Evolutionary conservation across 495 filamentous ascomycete genomes (phyloP).

Genomic region (Penicillium silybi): DNA sequence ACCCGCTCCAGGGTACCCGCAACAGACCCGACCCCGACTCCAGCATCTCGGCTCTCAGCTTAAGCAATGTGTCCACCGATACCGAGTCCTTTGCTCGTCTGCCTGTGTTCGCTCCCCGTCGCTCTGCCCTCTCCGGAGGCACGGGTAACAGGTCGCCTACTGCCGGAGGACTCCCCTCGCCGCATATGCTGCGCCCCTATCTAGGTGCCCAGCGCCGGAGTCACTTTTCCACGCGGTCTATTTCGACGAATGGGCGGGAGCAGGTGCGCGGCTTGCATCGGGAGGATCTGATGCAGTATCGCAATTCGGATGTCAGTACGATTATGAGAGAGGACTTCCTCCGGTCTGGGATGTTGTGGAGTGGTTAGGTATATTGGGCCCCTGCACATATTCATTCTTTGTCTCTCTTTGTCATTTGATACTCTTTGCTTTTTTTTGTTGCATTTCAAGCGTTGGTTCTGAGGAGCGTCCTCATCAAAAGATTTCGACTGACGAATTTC

Average conservation of each 20-base stretch:
- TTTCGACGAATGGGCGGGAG: slow-evolving; percentile 34
- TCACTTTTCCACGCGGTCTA: slow-evolving; percentile 21
- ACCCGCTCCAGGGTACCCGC: slow-evolving; percentile 17
- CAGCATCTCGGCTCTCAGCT: slow-evolving; percentile 26
- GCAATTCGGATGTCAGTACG: slow-evolving; percentile 40
- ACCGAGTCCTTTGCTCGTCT: slow-evolving; percentile 31
- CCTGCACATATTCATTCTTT: neutral
- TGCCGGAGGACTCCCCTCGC: slow-evolving; percentile 3
- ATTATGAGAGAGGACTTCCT: slow-evolving; percentile 41
- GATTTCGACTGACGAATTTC: too few relatives aligned
- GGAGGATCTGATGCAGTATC: slow-evolving; percentile 37
- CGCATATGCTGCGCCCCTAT: slow-evolving; percentile 7
- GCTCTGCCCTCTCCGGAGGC: slow-evolving; percentile 15
- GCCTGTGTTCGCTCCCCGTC: slow-evolving; percentile 38
- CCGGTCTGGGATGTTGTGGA: slow-evolving; percentile 22
- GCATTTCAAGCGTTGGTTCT: too few relatives aligned
- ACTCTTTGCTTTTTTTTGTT: neutral
- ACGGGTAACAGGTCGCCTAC: slow-evolving; percentile 15
- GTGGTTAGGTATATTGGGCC: neutral
- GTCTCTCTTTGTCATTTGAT: neutral
- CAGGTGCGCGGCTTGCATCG: slow-evolving; percentile 37
- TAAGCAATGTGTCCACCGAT: slow-evolving; percentile 34
- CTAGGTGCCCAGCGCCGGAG: slow-evolving; percentile 15
- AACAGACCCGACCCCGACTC: slow-evolving; percentile 23
- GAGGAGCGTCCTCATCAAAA: too few relatives aligned